These are phyloP conservation scores for Botryotinia narcissicola DNA, from an alignment of 2,329 filamentous ascomycete species.

Conservation along the genomic window DNA sequence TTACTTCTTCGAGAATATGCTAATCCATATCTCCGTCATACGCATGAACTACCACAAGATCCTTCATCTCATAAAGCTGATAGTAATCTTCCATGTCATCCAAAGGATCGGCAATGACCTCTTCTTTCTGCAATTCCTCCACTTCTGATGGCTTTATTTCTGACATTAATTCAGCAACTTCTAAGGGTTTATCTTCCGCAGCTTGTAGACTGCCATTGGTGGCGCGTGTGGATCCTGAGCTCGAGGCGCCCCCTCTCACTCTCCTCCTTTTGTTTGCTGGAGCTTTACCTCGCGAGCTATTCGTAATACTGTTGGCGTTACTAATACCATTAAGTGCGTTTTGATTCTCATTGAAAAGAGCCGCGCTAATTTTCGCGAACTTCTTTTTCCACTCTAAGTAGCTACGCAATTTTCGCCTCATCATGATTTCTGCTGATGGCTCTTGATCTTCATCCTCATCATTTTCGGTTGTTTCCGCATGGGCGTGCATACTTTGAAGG, in stretches of 20 bases:
- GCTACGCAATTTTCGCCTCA: constrained; percentile 80
- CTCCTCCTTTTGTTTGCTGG: constrained; percentile 84
- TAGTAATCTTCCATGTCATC: constrained; percentile 93
- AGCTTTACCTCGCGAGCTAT: constrained; percentile 54
- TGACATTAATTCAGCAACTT: constrained; percentile 78
- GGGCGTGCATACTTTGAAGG: constrained; percentile 83
- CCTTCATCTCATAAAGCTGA: constrained; percentile 85
- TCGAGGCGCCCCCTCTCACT: constrained; percentile 71
- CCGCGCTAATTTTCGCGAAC: constrained; percentile 79
- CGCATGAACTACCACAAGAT: constrained; percentile 83
- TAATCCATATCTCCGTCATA: constrained; percentile 97
- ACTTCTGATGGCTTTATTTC: constrained; percentile 79
- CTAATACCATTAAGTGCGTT: constrained; percentile 67
- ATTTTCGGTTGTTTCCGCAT: constrained; percentile 45
- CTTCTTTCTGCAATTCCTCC: constrained; percentile 72
- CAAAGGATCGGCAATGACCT: constrained; percentile 73
- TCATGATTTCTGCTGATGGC: constrained; percentile 80
- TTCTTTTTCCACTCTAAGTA: constrained; percentile 91
- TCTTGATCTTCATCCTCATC: constrained; percentile 51
- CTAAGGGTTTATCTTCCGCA: constrained; percentile 77
- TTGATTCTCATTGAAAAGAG: constrained; percentile 76
- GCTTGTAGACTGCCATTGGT: constrained; percentile 73
- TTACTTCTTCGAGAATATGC: constrained; percentile 90
- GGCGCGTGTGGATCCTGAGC: constrained; percentile 57
- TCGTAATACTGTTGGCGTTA: constrained; percentile 48